Evolutionary conservation across 2,329 filamentous ascomycete genomes (phyloP), one percentile per base, ranked within the genome.

Genomic region (Clarireedia hainanense): DNA sequence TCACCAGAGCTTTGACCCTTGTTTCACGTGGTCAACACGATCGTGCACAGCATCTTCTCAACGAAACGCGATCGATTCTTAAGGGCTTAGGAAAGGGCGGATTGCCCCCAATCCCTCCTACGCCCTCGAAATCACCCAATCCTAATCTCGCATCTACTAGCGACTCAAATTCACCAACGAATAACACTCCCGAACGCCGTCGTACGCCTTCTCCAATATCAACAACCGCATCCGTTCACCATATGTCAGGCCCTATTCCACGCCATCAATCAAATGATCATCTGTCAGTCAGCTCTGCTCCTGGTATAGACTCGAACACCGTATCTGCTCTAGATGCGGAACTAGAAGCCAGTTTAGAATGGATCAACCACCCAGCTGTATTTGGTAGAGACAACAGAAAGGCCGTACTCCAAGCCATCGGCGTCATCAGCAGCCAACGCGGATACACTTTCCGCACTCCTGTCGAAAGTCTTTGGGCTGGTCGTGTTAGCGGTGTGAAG

Each of bases 31-130:
- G 89, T 36, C 92, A 97, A 72, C 89, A 96, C 69, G 94, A 99
- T 67, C 87, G 91, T 37, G 94, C 91, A 0, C 88, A 95, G 64
- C 95, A 95, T 55, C 81, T 99, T 3, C 79, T 99, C 39, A 89
- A 87, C 61, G 94, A 99, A 75, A 99, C 94, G 3, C 82, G 92
- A 39, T 95, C 89, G 54, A 99, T 99, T 58, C 78, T 99, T 53
- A 96, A 96, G 73, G 94, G 94, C 4, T 82, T 99, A 5, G 91
- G 91, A 52, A 99, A 99, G 73, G 94, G 94, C 36, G 89, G 92
- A 1, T 79, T 99, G 0, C 94, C 94, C 7, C 92, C 94, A 1
- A 84, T 97, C 5, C 91, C 91, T 2, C 86, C 85, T 1, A 73
- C 80, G 37, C 74, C 78, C 12, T 73, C 46, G 9, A 65, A 63